phyloP scores from a whole-genome alignment of 2,329 filamentous ascomycete genomes.

The Waltergamsia citrina region DNA sequence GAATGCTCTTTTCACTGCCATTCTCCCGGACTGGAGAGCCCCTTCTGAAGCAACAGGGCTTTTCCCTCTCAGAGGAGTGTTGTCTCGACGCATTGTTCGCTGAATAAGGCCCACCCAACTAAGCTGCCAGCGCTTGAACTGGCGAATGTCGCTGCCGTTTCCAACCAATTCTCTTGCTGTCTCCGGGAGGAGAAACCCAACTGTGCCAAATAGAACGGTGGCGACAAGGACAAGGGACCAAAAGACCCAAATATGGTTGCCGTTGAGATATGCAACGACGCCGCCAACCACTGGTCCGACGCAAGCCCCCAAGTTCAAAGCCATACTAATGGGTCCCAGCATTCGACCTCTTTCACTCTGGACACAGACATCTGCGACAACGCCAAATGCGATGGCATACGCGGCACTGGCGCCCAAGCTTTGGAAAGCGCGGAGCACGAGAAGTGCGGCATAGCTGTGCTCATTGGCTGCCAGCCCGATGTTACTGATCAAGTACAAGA shows the following conservation, averaged over 20 bases:
- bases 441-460: not conserved
- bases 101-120: not conserved
- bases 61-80: too few species aligned
- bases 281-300: constrained; percentile 3
- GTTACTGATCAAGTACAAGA: constrained; percentile 1
- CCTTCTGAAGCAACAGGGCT: too few species aligned
- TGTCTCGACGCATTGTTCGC: not conserved
- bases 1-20: not conserved
- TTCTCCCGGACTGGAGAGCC: not conserved
- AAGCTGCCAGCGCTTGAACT: not conserved
- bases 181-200: not conserved
- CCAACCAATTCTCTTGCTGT: not conserved
- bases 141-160: not conserved
- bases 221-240: constrained; percentile 1
- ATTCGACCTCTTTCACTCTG: constrained; percentile 1
- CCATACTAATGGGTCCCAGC: constrained; percentile 3
- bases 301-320: constrained; percentile 1
- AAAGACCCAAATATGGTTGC: constrained; percentile 3
- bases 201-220: not conserved
- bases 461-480: constrained; percentile 4
- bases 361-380: constrained; percentile 3
- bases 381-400: constrained; percentile 1
- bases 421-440: constrained; percentile 2
- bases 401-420: constrained; percentile 1
- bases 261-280: constrained; percentile 1